Evolutionary conservation across 2,329 filamentous ascomycete genomes (phyloP), one percentile per base, ranked within the genome.

Genomic region (Aureobasidium sp.): DNA sequence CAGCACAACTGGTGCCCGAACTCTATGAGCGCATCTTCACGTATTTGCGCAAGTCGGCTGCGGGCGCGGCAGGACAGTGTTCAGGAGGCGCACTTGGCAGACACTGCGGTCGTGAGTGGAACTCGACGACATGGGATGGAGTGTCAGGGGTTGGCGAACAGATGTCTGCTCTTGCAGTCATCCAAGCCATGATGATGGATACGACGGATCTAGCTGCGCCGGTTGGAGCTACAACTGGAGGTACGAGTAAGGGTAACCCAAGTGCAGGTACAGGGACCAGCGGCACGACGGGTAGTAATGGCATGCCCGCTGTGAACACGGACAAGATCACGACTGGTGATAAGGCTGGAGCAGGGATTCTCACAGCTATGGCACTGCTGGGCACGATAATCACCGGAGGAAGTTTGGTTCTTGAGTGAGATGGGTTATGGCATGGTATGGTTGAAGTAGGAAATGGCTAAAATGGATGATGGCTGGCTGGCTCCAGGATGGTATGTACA

Each of bases 301-400:
- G 48, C 7, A 64, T 47, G 63, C 57, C 62, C 9, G 17, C 22
- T 7, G 14, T 44, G 8, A 53, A 67, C 22, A 65, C 71, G 8
- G 56, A 67, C n/a, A 65, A 71, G 11, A 77, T 85, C 39, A 83
- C 81, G 2, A 77, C 77, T 1, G 84, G 80, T 8, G 87, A 91
- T 68, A 83, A 78, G 64, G 87, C 82, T 5, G 89, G 87, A 12
- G 88, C 87, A 41, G 83, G 83, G 12, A 82, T 91, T 64, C 65
- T 85, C 56, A 92, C 88, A 1, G 72, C 83, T 3, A 45, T 86
- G 6, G 72, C 87, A 3, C 70, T 90, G 1, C 69, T 80, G 6
- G 74, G 78, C 7, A 75, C 89, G 42, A 64, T 88, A 12, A 76
- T 78, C 1, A 83, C 82, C 9, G 44, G 44, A 57, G 45, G 42